Percentiles rank a stretch among this genome's conserved stretches.
phyloP scores from a whole-genome alignment of 768 basidiomycete species.

The Neoboletus brunneissimus region DNA sequence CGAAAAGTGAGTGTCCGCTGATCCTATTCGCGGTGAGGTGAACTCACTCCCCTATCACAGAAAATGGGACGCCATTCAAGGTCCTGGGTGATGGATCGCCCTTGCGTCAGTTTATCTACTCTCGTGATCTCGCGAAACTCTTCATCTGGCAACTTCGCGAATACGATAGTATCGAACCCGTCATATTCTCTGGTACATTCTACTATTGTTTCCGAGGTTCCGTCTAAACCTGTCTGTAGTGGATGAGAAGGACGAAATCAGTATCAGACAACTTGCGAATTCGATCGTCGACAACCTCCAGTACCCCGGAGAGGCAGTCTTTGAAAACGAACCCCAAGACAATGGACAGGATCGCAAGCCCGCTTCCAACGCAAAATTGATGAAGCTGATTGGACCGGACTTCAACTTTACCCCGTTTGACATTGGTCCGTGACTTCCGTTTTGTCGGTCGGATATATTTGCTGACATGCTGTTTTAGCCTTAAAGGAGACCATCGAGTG shows the following conservation, averaged over 20 bases:
- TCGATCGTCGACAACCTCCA: slow-evolving; percentile 84
- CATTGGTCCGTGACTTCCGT: slow-evolving; percentile 46
- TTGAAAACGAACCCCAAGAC: slow-evolving; percentile 62
- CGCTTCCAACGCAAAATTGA: slow-evolving; percentile 86
- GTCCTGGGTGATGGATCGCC: slow-evolving; percentile 92
- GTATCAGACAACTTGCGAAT: slow-evolving; percentile 87
- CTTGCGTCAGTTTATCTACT: slow-evolving; percentile 96
- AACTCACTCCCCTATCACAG: slow-evolving; percentile 39
- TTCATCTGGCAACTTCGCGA: slow-evolving; percentile 92
- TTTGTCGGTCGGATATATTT: not conserved
- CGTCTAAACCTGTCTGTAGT: slow-evolving; percentile 42
- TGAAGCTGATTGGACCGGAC: slow-evolving; percentile 61
- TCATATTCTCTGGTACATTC: slow-evolving; percentile 79
- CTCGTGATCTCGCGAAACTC: slow-evolving; percentile 90
- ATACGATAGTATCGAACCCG: slow-evolving; percentile 88
- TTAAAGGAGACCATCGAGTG: slow-evolving; percentile 77
- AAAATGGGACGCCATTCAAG: slow-evolving; percentile 76
- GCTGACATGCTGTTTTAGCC: slow-evolving; percentile 42
- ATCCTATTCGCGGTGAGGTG: not conserved
- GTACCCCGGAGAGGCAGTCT: slow-evolving; percentile 74
- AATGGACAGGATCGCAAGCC: slow-evolving; percentile 98
- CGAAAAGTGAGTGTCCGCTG: slow-evolving; percentile 60
- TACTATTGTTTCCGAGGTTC: not conserved
- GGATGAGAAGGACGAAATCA: slow-evolving; percentile 91
- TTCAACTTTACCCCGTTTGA: slow-evolving; percentile 95